Base-by-base conservation (phyloP, 2,329 filamentous ascomycete species). In the Alternaria sp. region DNA sequence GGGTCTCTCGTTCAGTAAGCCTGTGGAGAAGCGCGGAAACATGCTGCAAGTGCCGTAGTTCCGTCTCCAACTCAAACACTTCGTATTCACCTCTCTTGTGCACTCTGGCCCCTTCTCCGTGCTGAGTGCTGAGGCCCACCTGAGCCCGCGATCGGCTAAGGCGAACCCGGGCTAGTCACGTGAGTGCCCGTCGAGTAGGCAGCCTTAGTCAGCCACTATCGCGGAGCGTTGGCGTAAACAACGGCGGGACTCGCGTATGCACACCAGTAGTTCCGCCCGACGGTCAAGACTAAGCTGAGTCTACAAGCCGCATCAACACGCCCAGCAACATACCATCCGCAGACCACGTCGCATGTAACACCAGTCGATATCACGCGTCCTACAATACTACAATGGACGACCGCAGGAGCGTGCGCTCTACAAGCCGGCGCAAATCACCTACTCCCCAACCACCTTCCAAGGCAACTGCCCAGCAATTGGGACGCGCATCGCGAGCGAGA, bases 361-460 rank as follows among this genome's bases (percentile, higher is more conserved):
- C 48, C 30, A 55, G 22, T 12, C 34, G 36, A 41, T 14, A 41
- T 25, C 20, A 54, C 57, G 49, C 52, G 45, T 46, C 44, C 27
- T 48, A 30, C 20, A 22, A 55, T 6, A 20, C 27, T 9, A 55
- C 22, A 53, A 80, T 80, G 78, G 73, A 74, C 40, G 75, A 77
- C 44, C 68, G 68, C 50, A 71, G 72, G 65, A 63, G 71, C 50
- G 67, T 72, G 64, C 77, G 75, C 53, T 63, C 76, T 9, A 70
- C 67, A 34, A 76, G 69, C 64, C 76, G 78, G 57, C 76, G 71
- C 67, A 77, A 61, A 32, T 75, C 72, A n/a, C 73, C 72, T 16
- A 72, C 71, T 46, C 72, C 73, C 51, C 72, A 77, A 59, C 67
- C 71, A 22, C 60, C 64, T 10, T 62, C 71, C 38, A 63, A 69